These are phyloP conservation scores for Fusarium abutilonis DNA, from an alignment of 2,329 filamentous ascomycete genomes.

Conservation along the genomic window DNA sequence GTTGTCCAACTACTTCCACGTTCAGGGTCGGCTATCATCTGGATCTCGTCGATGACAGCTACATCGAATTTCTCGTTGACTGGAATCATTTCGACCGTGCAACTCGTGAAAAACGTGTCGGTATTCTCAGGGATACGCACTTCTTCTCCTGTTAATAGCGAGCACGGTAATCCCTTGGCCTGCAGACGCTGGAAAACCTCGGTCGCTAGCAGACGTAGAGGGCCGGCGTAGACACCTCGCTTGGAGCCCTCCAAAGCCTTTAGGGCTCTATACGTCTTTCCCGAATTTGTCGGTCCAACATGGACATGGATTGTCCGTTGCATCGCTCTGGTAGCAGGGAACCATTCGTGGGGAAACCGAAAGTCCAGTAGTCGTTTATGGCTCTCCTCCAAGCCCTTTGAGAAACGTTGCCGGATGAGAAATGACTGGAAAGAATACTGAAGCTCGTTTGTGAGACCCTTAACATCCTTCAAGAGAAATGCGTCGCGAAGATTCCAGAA, in stretches of 20 bases:
- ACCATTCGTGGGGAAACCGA: slow-evolving; percentile 93
- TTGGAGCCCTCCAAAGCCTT: slow-evolving; percentile 81
- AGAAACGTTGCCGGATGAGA: slow-evolving; percentile 66
- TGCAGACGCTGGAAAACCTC: slow-evolving; percentile 92
- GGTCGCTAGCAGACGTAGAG: slow-evolving; percentile 86
- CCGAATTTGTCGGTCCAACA: slow-evolving; percentile 96
- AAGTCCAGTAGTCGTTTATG: slow-evolving; percentile 80
- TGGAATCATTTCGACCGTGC: slow-evolving; percentile 90
- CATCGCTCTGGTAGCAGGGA: slow-evolving; percentile 80
- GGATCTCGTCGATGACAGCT: slow-evolving; percentile 97
- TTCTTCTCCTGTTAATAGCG: slow-evolving; percentile 91
- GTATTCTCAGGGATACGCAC: slow-evolving; percentile 71
- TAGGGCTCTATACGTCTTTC: slow-evolving; percentile 95
- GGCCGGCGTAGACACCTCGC: slow-evolving; percentile 88
- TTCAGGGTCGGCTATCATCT: slow-evolving; percentile 86
- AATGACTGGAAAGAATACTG: slow-evolving; percentile 75
- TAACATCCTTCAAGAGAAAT: slow-evolving; percentile 64
- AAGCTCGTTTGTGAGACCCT: slow-evolving; percentile 66
- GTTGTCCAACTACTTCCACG: slow-evolving; percentile 96
- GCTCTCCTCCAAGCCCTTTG: slow-evolving; percentile 63
- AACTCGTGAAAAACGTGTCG: slow-evolving; percentile 74
- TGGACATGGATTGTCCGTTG: slow-evolving; percentile 90
- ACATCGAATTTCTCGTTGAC: slow-evolving; percentile 75
- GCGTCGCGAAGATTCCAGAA: slow-evolving; percentile 68
- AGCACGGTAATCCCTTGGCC: slow-evolving; percentile 79